phyloP scores from a whole-genome alignment of 176 grass and related monocot genomes.

The Aegilops speltoides region DNA sequence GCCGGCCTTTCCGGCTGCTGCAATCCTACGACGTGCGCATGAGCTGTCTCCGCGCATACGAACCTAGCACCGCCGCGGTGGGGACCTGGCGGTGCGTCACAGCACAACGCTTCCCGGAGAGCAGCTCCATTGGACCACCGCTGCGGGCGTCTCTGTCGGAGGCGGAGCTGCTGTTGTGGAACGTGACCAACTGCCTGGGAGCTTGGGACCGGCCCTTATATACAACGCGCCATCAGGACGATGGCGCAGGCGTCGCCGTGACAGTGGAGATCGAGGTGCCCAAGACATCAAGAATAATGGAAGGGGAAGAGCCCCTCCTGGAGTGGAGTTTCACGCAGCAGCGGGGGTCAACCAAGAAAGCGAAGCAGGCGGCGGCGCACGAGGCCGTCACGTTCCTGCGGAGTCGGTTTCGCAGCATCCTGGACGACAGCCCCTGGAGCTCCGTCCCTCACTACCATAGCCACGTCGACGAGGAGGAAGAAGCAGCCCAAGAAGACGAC shows the following conservation, averaged over 20 bases:
- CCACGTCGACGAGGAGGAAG: background rate
- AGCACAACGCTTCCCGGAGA: background rate
- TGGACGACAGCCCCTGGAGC: background rate
- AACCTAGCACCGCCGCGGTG: background rate
- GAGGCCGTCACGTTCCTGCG: background rate
- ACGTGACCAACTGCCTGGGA: background rate
- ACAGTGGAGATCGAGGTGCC: background rate
- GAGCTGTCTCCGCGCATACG: background rate
- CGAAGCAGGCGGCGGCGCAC: background rate
- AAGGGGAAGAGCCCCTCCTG: background rate
- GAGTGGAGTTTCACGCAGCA: background rate
- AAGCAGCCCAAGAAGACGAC: background rate
- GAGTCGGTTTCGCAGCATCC: background rate
- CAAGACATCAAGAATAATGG: background rate
- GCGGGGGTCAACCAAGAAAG: background rate
- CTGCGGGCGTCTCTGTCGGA: background rate
- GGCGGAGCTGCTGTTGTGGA: background rate
- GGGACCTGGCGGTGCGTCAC: background rate
- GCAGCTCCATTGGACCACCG: background rate
- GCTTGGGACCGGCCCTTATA: background rate
- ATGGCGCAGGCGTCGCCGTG: background rate
- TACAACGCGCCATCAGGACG: too few species aligned
- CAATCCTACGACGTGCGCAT: background rate
- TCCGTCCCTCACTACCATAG: background rate
- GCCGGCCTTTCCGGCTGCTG: background rate